A percentile compares a stretch with the other conserved stretches of the same genome.
Conservation (phyloP, 495 filamentous ascomycete genomes). For the Podospora pseudocomata region DNA sequence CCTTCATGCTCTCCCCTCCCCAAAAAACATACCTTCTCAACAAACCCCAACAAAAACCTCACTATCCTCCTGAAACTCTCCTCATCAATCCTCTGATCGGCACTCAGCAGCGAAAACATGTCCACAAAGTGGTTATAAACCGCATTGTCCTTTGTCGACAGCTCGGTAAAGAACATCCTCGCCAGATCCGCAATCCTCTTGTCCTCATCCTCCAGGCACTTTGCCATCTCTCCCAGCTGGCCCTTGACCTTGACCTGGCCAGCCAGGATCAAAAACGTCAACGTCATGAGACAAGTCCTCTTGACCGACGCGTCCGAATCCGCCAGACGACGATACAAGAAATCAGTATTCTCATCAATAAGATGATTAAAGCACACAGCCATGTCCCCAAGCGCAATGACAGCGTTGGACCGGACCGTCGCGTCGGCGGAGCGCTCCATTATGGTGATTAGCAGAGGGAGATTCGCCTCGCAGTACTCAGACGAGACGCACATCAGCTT, state of each 20-base stretch:
- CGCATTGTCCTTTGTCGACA: constrained; percentile 96
- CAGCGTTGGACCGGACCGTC: constrained; percentile 88
- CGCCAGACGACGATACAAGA: constrained; percentile 88
- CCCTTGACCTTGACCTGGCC: constrained; percentile 99
- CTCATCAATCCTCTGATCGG: constrained; percentile 77
- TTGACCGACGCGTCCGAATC: constrained; percentile 88
- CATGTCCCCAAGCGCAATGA: constrained; percentile 97
- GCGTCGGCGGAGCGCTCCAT: constrained; percentile 89
- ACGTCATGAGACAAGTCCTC: constrained; percentile 95
- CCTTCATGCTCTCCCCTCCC: neutral
- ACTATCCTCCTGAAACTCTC: constrained; percentile 78
- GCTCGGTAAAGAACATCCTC: constrained; percentile 97
- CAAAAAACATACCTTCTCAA: constrained; percentile 76
- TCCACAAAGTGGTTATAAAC: constrained; percentile 99
- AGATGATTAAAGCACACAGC: constrained; percentile 99
- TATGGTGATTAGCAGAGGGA: constrained; percentile 94
- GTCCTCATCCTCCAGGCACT: constrained; percentile 93
- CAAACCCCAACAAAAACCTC: constrained; percentile 88
- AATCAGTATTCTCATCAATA: constrained; percentile 98
- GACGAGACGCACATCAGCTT: constrained; percentile 97
- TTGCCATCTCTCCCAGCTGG: constrained; percentile 99
- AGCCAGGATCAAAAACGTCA: constrained; percentile 95
- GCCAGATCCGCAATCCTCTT: constrained; percentile 89
- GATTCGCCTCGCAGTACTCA: constrained; percentile 91
- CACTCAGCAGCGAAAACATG: constrained; percentile 91